These are phyloP conservation scores for Nicotiana knightiana DNA, from an alignment of 257 asterid species.

Conservation along the genomic window DNA sequence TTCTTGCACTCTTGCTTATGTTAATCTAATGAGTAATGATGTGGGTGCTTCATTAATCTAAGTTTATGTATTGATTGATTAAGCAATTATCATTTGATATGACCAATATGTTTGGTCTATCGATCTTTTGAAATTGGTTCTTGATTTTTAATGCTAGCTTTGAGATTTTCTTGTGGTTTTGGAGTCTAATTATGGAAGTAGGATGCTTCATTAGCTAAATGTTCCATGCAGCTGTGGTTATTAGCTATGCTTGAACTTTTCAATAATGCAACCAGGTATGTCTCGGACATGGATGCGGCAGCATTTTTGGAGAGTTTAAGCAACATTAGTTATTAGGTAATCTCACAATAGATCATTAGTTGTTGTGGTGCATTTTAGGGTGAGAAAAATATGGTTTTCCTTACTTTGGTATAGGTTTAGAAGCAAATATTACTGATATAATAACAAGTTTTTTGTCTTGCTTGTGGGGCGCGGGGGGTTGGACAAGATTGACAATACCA, in stretches of 20 bases:
- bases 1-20: not conserved
- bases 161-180: conserved; percentile 5
- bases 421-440: not conserved
- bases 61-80: not conserved
- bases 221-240: not conserved
- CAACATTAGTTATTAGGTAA: not conserved
- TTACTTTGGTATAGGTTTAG: not conserved
- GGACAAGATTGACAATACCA: no score
- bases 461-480: not conserved
- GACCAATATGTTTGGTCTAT: not conserved
- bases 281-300: no score
- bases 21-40: not conserved
- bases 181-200: not conserved
- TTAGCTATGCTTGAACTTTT: no score
- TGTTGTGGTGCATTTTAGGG: not conserved
- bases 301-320: no score
- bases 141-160: not conserved
- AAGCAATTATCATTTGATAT: not conserved
- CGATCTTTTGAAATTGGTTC: not conserved
- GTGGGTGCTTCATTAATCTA: not conserved
- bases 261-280: no score
- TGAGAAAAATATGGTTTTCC: not conserved
- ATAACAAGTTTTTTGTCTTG: not conserved
- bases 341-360: not conserved
- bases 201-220: not conserved